Evolutionary conservation across 352 stramenopile genomes (phyloP).

Genomic region (Aphanomyces invadans): DNA sequence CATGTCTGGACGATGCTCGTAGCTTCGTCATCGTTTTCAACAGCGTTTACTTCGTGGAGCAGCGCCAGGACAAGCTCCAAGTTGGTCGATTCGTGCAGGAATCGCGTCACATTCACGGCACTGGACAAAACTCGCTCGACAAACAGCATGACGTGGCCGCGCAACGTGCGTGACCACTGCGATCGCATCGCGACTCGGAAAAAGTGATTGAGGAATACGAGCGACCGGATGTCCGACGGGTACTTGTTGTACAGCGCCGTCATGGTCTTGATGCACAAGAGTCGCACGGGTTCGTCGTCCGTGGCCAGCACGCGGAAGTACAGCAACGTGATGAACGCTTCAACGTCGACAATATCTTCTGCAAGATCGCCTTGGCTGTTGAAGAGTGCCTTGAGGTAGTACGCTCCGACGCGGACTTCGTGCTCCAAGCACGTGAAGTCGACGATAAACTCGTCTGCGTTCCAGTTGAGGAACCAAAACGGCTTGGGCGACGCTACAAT

Average conservation of each 20-base stretch:
- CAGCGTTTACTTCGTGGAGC: conserved; percentile 64
- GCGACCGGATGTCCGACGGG: conserved; percentile 61
- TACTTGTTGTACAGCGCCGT: conserved; percentile 80
- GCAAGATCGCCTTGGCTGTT: conserved; percentile 71
- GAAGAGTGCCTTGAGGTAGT: conserved; percentile 74
- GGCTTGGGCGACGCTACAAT: conserved; percentile 26
- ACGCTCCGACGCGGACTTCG: conserved; percentile 76
- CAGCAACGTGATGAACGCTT: conserved; percentile 80
- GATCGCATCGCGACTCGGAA: conserved; percentile 61
- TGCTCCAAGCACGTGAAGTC: conserved; percentile 64
- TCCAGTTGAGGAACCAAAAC: conserved; percentile 79
- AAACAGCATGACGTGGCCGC: conserved; percentile 78
- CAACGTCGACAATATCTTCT: conserved; percentile 64
- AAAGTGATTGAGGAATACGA: conserved; percentile 78
- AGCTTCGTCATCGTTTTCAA: conserved; percentile 31
- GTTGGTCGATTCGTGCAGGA: conserved; percentile 64
- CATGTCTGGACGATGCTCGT: conserved; percentile 83
- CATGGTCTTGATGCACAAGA: conserved; percentile 82
- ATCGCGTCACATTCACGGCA: conserved; percentile 67
- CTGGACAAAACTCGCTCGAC: conserved; percentile 74
- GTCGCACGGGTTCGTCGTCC: conserved; percentile 31
- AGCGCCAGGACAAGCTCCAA: conserved; percentile 69
- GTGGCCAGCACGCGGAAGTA: conserved; percentile 71
- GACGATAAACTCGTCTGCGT: conserved; percentile 77
- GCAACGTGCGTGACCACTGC: conserved; percentile 63